Percentiles rank a stretch among this genome's conserved stretches.
Evolutionary conservation across 1,139 yeast genomes (phyloP).

Genomic region (Yamadazyma oceani): DNA sequence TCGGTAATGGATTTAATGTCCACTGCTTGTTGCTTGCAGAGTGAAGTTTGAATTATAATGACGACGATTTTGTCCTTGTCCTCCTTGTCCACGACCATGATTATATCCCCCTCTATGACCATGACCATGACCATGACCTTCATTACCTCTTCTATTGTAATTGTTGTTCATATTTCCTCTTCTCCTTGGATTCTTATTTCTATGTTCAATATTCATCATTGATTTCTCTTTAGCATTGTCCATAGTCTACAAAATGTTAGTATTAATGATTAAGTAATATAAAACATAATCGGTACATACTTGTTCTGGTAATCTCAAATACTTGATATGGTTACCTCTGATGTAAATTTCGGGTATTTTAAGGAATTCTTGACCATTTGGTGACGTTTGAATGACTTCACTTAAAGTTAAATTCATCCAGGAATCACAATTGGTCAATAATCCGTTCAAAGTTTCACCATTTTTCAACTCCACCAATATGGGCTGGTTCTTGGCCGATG

Average conservation of each 20-base stretch:
- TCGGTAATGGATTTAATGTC: slow-evolving; percentile 1
- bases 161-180: slow-evolving; percentile 28
- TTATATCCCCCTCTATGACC: slow-evolving; percentile 13
- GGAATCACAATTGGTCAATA: slow-evolving; percentile 81
- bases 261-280: slow-evolving; percentile 4
- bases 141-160: slow-evolving; percentile 12
- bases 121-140: slow-evolving; percentile 18
- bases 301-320: slow-evolving; percentile 48
- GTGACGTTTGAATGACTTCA: slow-evolving; percentile 73
- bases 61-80: slow-evolving; percentile 10
- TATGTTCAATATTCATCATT: slow-evolving; percentile 53
- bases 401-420: slow-evolving; percentile 93
- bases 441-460: slow-evolving; percentile 89
- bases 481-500: slow-evolving; percentile 88
- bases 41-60: slow-evolving; percentile 7
- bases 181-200: slow-evolving; percentile 49
- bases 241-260: slow-evolving; percentile 48
- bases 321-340: slow-evolving; percentile 72
- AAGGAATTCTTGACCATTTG: slow-evolving; percentile 65
- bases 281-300: no score
- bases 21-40: slow-evolving; percentile 4
- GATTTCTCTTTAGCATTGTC: slow-evolving; percentile 78
- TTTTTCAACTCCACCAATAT: slow-evolving; percentile 88
- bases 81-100: slow-evolving; percentile 9
- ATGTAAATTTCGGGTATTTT: slow-evolving; percentile 79